Evolutionary conservation across 208 protist genomes (phyloP).

Genomic region (Naegleria fowleri): DNA sequence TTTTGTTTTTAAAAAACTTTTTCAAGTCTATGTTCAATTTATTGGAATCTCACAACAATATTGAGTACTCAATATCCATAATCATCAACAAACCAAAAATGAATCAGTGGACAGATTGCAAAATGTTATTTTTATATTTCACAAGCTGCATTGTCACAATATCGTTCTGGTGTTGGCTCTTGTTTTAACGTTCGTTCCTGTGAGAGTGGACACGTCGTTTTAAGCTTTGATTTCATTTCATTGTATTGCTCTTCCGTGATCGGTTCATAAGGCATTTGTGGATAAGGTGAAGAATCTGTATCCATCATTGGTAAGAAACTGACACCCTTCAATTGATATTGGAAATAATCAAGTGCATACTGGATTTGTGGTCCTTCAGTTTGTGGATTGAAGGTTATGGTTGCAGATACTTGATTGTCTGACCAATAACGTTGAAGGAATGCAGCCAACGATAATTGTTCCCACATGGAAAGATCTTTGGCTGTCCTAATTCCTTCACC

Average conservation of each 20-base stretch:
- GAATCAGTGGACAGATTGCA: too few species aligned
- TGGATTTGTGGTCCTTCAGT: constrained; percentile 53
- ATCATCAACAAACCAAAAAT: too few species aligned
- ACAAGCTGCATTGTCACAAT: constrained; percentile 44
- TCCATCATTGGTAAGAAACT: constrained; percentile 51
- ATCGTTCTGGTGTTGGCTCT: constrained; percentile 46
- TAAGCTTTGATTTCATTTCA: not conserved
- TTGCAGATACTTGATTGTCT: constrained; percentile 67
- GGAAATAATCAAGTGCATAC: constrained; percentile 62
- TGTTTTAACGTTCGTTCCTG: not conserved
- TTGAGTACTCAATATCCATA: too few species aligned
- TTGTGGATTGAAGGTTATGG: constrained; percentile 60
- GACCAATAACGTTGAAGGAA: constrained; percentile 68
- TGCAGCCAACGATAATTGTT: constrained; percentile 61
- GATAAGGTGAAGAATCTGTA: constrained; percentile 35
- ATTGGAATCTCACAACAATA: too few species aligned
- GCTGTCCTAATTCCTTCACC: constrained; percentile 51
- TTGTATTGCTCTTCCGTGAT: constrained; percentile 51
- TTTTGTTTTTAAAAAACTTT: not conserved
- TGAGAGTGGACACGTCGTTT: not conserved
- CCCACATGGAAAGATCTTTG: constrained; percentile 64
- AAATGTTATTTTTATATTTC: not conserved
- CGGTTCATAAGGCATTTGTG: constrained; percentile 64
- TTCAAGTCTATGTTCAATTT: too few species aligned
- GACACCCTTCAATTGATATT: constrained; percentile 70